Evolutionary conservation across 495 filamentous ascomycete species (phyloP), one percentile per base, ranked within the genome.

Genomic region (Xylaria longipes): DNA sequence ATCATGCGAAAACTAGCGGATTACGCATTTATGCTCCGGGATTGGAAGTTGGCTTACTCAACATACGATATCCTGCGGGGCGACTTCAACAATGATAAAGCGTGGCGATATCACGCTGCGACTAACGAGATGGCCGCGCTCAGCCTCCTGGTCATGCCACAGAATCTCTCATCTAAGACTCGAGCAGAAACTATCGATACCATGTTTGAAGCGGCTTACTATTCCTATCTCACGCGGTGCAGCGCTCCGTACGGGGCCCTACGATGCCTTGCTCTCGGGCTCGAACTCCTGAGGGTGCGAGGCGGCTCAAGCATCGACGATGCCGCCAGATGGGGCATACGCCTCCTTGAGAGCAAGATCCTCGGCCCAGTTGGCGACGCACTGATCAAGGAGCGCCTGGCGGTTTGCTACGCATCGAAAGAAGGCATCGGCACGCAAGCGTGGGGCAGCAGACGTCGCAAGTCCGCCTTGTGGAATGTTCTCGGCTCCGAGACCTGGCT

Each of bases 71-170:
- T 98, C 20, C 85, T 99, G 4, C 88, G 93, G 41, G 86, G 90
- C 9, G 96, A 99, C 76, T 98, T 94, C 76, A 90, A 89, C 69
- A 95, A 95, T 77, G 95, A 98, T 79, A 97, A 98, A 80, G 96
- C 96, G 1, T 98, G 97, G 96, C 92, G 87, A 74, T 94, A 98
- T 73, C 94, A 98, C 78, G 96, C 97, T 0, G 94, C 92, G 0
- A 91, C 93, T 17, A 91, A 94, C 79, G 96, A 99, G 82, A 97
- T 98, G 94, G 88, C 91, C 5, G 96, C 93, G 15, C 85, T 98
- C 4, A 92, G 90, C 71, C 88, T 91, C 43, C 88, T 99, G 43
- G 82, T 99, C 31, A 90, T 89, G 74, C 90, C 91, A 27, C 87
- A 91, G 65, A 86, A 87, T 31, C 85, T 92, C 70, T 89, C 89